These are phyloP conservation scores for Apiospora malaysiana DNA, from an alignment of 2,329 filamentous ascomycete species.

Conservation along the genomic window DNA sequence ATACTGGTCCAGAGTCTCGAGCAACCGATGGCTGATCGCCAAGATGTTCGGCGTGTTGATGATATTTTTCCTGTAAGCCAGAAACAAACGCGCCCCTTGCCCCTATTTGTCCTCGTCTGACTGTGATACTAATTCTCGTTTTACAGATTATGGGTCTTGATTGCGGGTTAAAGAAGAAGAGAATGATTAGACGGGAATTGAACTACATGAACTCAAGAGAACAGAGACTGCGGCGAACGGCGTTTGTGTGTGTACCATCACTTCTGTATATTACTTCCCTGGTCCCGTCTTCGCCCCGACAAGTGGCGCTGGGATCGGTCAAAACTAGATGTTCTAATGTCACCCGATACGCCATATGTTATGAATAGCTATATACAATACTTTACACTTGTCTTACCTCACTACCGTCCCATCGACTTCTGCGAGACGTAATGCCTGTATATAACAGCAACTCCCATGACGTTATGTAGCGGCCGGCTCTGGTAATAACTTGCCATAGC, in stretches of 20 bases:
- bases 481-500: too few relatives aligned
- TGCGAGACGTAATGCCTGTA: neutral
- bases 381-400: neutral
- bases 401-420: neutral
- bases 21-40: conserved; percentile 92
- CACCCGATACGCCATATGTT: conserved; percentile 4
- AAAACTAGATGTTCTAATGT: conserved; percentile 21
- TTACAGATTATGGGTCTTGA: conserved; percentile 69
- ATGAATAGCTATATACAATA: neutral
- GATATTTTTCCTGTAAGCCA: conserved; percentile 79
- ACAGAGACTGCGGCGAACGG: conserved; percentile 9
- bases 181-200: conserved; percentile 5
- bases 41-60: conserved; percentile 89
- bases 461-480: too few relatives aligned
- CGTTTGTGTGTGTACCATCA: conserved; percentile 19
- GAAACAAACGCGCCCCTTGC: neutral
- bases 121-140: neutral
- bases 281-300: neutral
- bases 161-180: conserved; percentile 53
- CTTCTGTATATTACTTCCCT: conserved; percentile 21
- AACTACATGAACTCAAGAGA: conserved; percentile 15
- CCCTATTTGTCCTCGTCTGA: neutral
- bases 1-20: conserved; percentile 93
- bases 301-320: conserved; percentile 7
- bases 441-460: too few relatives aligned